A percentile compares a stretch with the other conserved stretches of the same genome.
Conservation (phyloP, 1,284 basidiomycete genomes). For the Wallemia mellicola region DNA sequence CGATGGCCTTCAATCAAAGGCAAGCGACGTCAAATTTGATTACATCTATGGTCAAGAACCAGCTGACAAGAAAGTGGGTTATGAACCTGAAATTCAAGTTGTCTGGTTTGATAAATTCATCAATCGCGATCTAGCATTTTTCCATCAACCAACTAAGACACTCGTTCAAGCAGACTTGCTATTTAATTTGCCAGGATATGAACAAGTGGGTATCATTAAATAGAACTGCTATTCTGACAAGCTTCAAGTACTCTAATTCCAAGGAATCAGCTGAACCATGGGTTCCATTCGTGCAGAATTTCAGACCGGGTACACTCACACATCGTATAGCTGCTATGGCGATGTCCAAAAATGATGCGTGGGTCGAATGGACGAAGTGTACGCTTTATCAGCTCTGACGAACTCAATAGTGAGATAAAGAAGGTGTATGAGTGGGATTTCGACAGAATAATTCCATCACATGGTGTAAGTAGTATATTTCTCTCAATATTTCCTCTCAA, state of each 20-base stretch:
- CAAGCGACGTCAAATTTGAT: constrained; percentile 21
- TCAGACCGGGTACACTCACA: neutral
- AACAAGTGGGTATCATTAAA: constrained; percentile 31
- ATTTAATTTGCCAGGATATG: constrained; percentile 58
- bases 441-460: neutral
- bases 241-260: neutral
- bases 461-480: neutral
- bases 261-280: neutral
- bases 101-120: constrained; percentile 14
- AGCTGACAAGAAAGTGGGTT: constrained; percentile 34
- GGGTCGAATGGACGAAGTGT: neutral
- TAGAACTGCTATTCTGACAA: neutral
- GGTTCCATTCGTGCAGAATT: neutral
- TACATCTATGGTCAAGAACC: constrained; percentile 2
- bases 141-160: constrained; percentile 44
- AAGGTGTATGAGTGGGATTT: neutral
- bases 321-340: neutral
- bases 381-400: neutral
- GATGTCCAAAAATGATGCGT: neutral
- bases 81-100: constrained; percentile 38
- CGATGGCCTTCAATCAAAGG: constrained; percentile 21
- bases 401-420: neutral
- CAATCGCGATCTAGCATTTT: constrained; percentile 70
- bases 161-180: constrained; percentile 65
- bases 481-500: neutral